A percentile compares a stretch with the other conserved stretches of the same genome.
phyloP scores from a whole-genome alignment of 169 alveolate species.

The Plasmodium blacklocki region DNA sequence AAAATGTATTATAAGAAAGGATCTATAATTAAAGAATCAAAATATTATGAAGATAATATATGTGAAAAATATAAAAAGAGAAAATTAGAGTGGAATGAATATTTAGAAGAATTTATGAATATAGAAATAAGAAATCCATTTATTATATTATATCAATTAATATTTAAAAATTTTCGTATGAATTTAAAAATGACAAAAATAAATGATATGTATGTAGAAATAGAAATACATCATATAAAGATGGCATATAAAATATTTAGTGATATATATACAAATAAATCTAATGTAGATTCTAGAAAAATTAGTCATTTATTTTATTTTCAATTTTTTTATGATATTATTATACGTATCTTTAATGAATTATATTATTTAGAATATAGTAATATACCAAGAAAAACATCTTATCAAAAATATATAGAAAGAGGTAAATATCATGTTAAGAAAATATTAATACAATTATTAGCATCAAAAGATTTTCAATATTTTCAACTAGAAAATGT shows the following conservation, averaged over 20 bases:
- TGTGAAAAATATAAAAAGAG: not conserved
- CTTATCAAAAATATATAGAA: constrained; percentile 23
- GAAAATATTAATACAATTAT: constrained; percentile 42
- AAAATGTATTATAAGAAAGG: not conserved
- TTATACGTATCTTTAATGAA: constrained; percentile 59
- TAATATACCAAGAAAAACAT: constrained; percentile 67
- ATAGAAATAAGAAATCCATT: constrained; percentile 29
- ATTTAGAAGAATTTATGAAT: constrained; percentile 27
- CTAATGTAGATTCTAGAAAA: constrained; percentile 23
- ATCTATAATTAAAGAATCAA: not conserved
- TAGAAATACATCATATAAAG: constrained; percentile 48
- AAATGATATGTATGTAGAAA: constrained; percentile 32
- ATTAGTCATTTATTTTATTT: constrained; percentile 29
- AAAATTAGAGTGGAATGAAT: constrained; percentile 39
- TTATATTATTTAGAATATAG: constrained; percentile 48
- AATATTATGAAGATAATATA: not conserved
- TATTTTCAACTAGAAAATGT: constrained; percentile 46
- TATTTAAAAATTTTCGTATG: constrained; percentile 45
- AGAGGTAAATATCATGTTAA: constrained; percentile 62
- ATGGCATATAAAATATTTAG: constrained; percentile 4
- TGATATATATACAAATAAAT: constrained; percentile 18
- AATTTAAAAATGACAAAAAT: constrained; percentile 7
- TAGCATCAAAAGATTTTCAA: constrained; percentile 70
- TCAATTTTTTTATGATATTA: constrained; percentile 47
- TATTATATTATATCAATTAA: constrained; percentile 39